Evolutionary conservation across 2,329 filamentous ascomycete species (phyloP).

Genomic region (Trichophyton verrucosum): DNA sequence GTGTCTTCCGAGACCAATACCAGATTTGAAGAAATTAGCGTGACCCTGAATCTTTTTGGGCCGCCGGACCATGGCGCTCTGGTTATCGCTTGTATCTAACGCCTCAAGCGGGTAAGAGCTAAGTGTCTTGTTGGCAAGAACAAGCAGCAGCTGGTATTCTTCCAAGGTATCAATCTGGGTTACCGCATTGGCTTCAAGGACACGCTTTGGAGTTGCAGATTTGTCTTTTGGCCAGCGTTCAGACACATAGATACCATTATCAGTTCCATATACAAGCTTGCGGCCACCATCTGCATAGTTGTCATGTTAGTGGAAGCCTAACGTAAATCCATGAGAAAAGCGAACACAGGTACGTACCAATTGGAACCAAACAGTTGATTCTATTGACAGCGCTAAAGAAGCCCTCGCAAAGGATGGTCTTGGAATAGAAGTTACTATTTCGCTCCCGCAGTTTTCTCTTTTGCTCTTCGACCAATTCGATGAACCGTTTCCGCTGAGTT

Average conservation of each 20-base stretch:
- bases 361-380: slow-evolving; percentile 89
- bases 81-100: slow-evolving; percentile 65
- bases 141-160: slow-evolving; percentile 82
- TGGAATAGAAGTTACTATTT: slow-evolving; percentile 56
- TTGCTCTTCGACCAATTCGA: slow-evolving; percentile 85
- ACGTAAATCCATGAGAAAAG: neutral
- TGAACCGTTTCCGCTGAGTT: slow-evolving; percentile 85
- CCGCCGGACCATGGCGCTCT: slow-evolving; percentile 63
- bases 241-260: slow-evolving; percentile 82
- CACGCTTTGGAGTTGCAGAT: slow-evolving; percentile 59
- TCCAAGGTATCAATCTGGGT: slow-evolving; percentile 94
- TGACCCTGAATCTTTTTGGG: slow-evolving; percentile 95
- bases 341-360: slow-evolving; percentile 46
- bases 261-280: slow-evolving; percentile 88
- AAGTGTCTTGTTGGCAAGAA: slow-evolving; percentile 85
- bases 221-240: slow-evolving; percentile 81
- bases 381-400: slow-evolving; percentile 84
- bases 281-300: slow-evolving; percentile 65
- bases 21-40: slow-evolving; percentile 96
- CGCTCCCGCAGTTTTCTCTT: slow-evolving; percentile 72
- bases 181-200: slow-evolving; percentile 74
- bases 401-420: slow-evolving; percentile 61
- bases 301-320: slow-evolving; percentile 12
- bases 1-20: slow-evolving; percentile 86
- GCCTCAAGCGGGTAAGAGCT: slow-evolving; percentile 81